A percentile compares a stretch with the other conserved stretches of the same genome.
phyloP scores from a whole-genome alignment of 2,329 filamentous ascomycete genomes.

The Aspergillus sojae region DNA sequence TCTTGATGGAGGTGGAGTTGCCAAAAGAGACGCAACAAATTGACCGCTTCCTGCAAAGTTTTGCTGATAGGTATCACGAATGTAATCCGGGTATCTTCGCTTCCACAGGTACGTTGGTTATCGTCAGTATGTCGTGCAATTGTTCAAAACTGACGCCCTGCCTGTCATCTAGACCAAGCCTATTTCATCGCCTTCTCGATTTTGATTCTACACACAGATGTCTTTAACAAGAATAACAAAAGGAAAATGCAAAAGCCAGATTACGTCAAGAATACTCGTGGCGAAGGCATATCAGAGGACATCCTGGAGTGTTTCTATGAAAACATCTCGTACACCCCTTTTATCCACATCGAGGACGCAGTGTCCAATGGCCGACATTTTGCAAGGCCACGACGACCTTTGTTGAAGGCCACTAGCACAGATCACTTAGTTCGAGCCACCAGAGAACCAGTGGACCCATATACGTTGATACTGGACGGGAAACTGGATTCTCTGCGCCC shows the following conservation, averaged over 20 bases:
- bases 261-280: conserved; percentile 91
- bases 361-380: conserved; percentile 70
- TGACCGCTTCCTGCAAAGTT: conserved; percentile 88
- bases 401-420: conserved; percentile 66
- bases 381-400: conserved; percentile 70
- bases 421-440: conserved; percentile 67
- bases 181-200: conserved; percentile 98
- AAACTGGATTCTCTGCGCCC: conserved; percentile 82
- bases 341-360: conserved; percentile 95
- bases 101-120: conserved; percentile 58
- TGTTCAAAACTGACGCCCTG: background rate
- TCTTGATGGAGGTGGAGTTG: conserved; percentile 93
- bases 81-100: conserved; percentile 97
- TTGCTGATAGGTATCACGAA: conserved; percentile 95
- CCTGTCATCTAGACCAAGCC: conserved; percentile 70
- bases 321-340: conserved; percentile 97
- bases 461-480: conserved; percentile 88
- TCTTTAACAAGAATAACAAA: conserved; percentile 99
- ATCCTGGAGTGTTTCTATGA: conserved; percentile 96
- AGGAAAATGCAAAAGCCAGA: conserved; percentile 97
- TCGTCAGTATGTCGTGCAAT: background rate
- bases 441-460: conserved; percentile 91
- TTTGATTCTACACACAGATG: conserved; percentile 92
- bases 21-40: conserved; percentile 98
- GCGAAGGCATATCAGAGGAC: conserved; percentile 90